phyloP scores from a whole-genome alignment of 352 stramenopile species.

The Phytophthora cajani region DNA sequence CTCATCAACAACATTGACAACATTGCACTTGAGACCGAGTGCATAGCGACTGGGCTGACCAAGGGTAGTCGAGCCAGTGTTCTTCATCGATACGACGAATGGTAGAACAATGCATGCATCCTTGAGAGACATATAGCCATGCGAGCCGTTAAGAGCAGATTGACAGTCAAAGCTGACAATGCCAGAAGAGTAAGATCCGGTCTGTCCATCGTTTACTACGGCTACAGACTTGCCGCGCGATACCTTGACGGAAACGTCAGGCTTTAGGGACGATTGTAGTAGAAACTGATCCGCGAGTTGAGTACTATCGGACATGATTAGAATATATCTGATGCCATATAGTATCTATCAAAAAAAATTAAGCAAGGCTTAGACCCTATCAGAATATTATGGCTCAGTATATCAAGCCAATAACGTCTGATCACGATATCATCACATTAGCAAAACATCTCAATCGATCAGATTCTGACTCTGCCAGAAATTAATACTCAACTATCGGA shows the following conservation, averaged over 20 bases:
- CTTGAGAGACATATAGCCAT: background rate
- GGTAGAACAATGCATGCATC: background rate
- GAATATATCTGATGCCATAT: background rate
- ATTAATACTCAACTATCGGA: background rate
- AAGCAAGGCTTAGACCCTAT: too few relatives aligned
- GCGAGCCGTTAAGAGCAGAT: too few relatives aligned
- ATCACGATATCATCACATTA: background rate
- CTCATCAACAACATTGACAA: background rate
- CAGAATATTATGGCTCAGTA: background rate
- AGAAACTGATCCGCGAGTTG: background rate
- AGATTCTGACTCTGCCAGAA: slow-evolving; percentile 8
- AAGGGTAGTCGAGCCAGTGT: background rate
- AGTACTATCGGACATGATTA: background rate
- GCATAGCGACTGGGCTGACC: background rate
- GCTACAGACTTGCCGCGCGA: background rate
- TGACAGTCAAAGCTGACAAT: too few relatives aligned
- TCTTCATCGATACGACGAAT: background rate
- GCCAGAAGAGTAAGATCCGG: background rate
- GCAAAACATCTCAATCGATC: slow-evolving; percentile 7
- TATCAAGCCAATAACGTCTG: background rate
- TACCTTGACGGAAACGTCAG: background rate
- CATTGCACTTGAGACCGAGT: background rate
- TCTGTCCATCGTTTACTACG: background rate
- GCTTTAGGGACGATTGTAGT: background rate
- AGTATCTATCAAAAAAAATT: background rate